phyloP scores from a whole-genome alignment of 345 rosid genomes.

The Theobroma cacao region DNA sequence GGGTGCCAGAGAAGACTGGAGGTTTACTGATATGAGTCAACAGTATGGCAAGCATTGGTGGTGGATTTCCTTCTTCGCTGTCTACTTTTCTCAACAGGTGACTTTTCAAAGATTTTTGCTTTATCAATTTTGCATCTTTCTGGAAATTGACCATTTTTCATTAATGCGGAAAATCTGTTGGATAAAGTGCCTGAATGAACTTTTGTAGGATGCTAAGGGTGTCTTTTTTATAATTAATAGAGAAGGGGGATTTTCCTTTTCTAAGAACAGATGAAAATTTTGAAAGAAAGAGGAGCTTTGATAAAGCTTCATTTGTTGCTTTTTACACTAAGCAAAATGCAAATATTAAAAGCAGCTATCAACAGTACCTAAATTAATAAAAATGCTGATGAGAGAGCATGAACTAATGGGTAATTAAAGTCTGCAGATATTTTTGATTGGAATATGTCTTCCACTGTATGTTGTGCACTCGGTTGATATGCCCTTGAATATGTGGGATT shows the following conservation, averaged over 20 bases:
- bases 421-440: conserved; percentile 76
- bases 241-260: neutral
- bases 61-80: conserved; percentile 92
- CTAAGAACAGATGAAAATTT: neutral
- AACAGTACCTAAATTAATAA: neutral
- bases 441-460: conserved; percentile 72
- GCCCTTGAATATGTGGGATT: conserved; percentile 65
- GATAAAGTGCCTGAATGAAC: conserved; percentile 42
- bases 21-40: conserved; percentile 73
- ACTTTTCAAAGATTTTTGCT: neutral
- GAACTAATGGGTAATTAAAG: neutral
- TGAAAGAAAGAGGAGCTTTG: neutral
- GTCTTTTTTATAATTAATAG: neutral
- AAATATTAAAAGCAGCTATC: neutral
- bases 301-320: neutral
- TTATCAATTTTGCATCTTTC: neutral
- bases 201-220: neutral
- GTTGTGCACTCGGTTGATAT: conserved; percentile 59
- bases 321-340: neutral
- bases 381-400: neutral
- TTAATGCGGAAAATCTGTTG: conserved; percentile 19
- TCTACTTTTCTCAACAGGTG: conserved; percentile 92
- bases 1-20: conserved; percentile 98
- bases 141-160: neutral
- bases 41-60: conserved; percentile 91